Conservation (phyloP, 2,329 filamentous ascomycete species). For the Paraphaeosphaeria sporulosa region DNA sequence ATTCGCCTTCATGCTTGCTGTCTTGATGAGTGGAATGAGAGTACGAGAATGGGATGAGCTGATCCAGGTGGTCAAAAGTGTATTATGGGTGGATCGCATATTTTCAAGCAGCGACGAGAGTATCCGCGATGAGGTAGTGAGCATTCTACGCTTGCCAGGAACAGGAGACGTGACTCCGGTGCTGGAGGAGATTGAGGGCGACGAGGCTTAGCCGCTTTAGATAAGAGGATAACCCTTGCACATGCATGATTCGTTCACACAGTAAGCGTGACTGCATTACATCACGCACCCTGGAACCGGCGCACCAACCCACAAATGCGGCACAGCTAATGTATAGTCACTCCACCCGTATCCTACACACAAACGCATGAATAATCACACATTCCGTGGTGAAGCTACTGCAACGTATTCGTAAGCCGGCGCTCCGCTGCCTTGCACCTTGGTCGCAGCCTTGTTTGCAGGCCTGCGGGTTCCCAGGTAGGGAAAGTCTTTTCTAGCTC, state of each 20-base stretch:
- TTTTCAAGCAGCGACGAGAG: slow-evolving; percentile 32
- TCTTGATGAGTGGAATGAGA: slow-evolving; percentile 33
- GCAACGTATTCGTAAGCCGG: neutral
- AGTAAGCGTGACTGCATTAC: neutral
- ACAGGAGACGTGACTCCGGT: slow-evolving; percentile 10
- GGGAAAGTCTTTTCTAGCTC: neutral
- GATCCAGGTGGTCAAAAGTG: slow-evolving; percentile 33
- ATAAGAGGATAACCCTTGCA: slow-evolving; percentile 21
- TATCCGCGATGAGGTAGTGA: slow-evolving; percentile 37
- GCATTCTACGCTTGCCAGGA: slow-evolving; percentile 22
- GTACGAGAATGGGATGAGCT: slow-evolving; percentile 31
- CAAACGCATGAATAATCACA: no score
- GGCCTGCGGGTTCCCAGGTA: neutral
- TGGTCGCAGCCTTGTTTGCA: neutral
- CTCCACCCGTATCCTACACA: no score
- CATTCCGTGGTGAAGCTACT: neutral
- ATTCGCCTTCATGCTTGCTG: slow-evolving; percentile 36
- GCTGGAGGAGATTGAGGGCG: slow-evolving; percentile 19
- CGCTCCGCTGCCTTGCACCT: neutral
- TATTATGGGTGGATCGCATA: slow-evolving; percentile 42
- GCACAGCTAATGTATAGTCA: neutral
- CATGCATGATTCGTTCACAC: slow-evolving; percentile 16
- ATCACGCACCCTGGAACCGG: neutral
- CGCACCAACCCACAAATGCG: no score
- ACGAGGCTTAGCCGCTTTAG: slow-evolving; percentile 17